A percentile compares a stretch with the other conserved stretches of the same genome.
These are phyloP conservation scores for Sporothrix dimorphospora DNA, from an alignment of 2,329 filamentous ascomycete genomes.

Conservation along the genomic window DNA sequence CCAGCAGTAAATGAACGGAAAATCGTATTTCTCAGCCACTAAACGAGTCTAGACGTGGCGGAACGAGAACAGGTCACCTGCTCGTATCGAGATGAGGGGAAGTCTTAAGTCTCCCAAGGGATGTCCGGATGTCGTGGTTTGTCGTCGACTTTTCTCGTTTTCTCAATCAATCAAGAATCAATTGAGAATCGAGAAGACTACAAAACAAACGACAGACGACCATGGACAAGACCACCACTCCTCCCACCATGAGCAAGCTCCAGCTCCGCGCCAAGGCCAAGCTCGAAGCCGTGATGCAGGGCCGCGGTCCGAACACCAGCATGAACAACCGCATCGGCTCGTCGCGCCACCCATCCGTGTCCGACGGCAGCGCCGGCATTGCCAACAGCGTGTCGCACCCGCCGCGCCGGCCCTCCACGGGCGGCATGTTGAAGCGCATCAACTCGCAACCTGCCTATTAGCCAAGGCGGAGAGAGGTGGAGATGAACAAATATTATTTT, in stretches of 20 bases:
- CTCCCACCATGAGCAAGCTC: neutral
- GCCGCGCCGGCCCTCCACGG: conserved; percentile 23
- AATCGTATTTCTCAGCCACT: neutral
- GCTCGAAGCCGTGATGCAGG: conserved; percentile 26
- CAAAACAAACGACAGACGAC: neutral
- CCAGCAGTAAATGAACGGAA: neutral
- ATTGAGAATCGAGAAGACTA: neutral
- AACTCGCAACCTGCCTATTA: conserved; percentile 30
- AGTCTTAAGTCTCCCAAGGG: neutral
- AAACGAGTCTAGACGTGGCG: neutral
- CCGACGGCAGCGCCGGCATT: neutral
- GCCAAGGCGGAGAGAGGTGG: too few species aligned
- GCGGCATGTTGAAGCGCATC: conserved; percentile 26
- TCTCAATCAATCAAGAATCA: neutral
- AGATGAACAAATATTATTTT: too few species aligned
- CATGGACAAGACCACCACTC: neutral
- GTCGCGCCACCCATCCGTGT: conserved; percentile 15
- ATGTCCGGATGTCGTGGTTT: neutral
- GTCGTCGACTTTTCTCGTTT: neutral
- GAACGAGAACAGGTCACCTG: neutral
- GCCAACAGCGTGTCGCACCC: conserved; percentile 22
- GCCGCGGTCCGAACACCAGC: conserved; percentile 1
- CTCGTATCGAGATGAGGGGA: neutral
- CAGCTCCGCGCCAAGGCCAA: conserved; percentile 25
- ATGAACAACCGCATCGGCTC: conserved; percentile 26